Conservation (phyloP, 495 filamentous ascomycete genomes). For the Aspergillus leporis region DNA sequence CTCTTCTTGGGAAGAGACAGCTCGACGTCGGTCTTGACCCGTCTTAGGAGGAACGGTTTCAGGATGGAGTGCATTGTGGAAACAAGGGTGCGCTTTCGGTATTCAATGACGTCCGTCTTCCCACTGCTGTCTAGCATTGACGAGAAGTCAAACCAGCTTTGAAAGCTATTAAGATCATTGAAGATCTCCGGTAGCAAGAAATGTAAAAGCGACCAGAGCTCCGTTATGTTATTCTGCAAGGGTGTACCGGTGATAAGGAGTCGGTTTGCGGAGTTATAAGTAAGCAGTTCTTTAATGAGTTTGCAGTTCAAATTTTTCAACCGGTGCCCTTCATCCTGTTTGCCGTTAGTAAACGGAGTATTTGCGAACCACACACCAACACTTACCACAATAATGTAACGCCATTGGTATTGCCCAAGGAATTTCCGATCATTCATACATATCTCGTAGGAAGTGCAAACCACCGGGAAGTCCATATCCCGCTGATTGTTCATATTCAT, state of each 20-base stretch:
- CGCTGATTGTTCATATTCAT: constrained; percentile 62
- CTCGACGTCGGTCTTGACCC: constrained; percentile 93
- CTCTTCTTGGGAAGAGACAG: constrained; percentile 88
- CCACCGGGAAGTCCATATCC: constrained; percentile 75
- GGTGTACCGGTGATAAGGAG: constrained; percentile 94
- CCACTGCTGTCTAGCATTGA: constrained; percentile 74
- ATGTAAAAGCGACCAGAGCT: constrained; percentile 93
- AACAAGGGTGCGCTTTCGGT: constrained; percentile 76
- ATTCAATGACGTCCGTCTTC: constrained; percentile 56
- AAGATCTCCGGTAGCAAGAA: constrained; percentile 93
- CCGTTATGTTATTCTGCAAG: constrained; percentile 91
- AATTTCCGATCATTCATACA: constrained; percentile 85
- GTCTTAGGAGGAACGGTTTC: constrained; percentile 84
- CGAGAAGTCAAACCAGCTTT: constrained; percentile 95
- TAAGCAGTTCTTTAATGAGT: constrained; percentile 81
- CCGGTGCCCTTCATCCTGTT: constrained; percentile 88
- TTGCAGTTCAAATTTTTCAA: constrained; percentile 97
- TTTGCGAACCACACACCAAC: background rate
- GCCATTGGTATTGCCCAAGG: constrained; percentile 82
- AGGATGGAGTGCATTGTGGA: constrained; percentile 88
- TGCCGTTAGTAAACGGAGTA: constrained; percentile 12
- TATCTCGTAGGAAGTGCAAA: constrained; percentile 94
- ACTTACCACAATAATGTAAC: constrained; percentile 91
- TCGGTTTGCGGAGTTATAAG: constrained; percentile 84
- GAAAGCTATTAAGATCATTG: constrained; percentile 82